A percentile compares a stretch with the other conserved stretches of the same genome.
These are phyloP conservation scores for Fusarium longipes DNA, from an alignment of 2,329 filamentous ascomycete genomes.

Conservation along the genomic window DNA sequence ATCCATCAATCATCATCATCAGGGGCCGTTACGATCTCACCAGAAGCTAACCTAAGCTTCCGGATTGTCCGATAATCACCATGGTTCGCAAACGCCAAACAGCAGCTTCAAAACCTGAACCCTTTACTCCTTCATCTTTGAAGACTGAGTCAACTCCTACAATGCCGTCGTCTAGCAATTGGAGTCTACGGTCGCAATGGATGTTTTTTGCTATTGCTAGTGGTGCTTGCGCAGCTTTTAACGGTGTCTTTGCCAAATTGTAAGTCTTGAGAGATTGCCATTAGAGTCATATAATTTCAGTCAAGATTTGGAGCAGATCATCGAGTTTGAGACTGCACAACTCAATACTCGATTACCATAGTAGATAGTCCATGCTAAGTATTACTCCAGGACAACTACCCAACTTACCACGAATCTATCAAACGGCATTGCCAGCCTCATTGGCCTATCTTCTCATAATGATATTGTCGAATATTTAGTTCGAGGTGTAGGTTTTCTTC, in stretches of 20 bases:
- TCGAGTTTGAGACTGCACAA: background rate
- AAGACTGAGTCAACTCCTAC: slow-evolving; percentile 10
- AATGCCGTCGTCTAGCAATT: slow-evolving; percentile 33
- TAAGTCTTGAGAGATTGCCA: slow-evolving; percentile 56
- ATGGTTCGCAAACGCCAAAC: slow-evolving; percentile 49
- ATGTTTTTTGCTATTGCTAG: slow-evolving; percentile 77
- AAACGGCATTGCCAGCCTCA: slow-evolving; percentile 54
- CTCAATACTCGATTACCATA: background rate
- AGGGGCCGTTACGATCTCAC: slow-evolving; percentile 28
- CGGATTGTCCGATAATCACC: slow-evolving; percentile 36
- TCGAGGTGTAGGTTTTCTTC: slow-evolving; percentile 57
- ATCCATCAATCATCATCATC: slow-evolving; percentile 32
- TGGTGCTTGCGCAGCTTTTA: slow-evolving; percentile 82
- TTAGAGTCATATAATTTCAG: background rate
- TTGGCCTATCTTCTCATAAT: slow-evolving; percentile 58
- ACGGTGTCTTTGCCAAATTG: slow-evolving; percentile 87
- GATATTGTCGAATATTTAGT: slow-evolving; percentile 60
- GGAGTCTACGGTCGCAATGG: slow-evolving; percentile 62
- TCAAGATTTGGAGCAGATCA: background rate
- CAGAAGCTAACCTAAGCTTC: slow-evolving; percentile 13
- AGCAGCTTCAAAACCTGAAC: slow-evolving; percentile 17
- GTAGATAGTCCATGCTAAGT: slow-evolving; percentile 1
- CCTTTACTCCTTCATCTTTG: background rate
- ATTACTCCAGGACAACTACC: slow-evolving; percentile 63
- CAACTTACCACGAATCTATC: slow-evolving; percentile 64